Evolutionary conservation across 768 basidiomycete species (phyloP), one percentile per base, ranked within the genome.

Genomic region (Pisolithus orientalis): DNA sequence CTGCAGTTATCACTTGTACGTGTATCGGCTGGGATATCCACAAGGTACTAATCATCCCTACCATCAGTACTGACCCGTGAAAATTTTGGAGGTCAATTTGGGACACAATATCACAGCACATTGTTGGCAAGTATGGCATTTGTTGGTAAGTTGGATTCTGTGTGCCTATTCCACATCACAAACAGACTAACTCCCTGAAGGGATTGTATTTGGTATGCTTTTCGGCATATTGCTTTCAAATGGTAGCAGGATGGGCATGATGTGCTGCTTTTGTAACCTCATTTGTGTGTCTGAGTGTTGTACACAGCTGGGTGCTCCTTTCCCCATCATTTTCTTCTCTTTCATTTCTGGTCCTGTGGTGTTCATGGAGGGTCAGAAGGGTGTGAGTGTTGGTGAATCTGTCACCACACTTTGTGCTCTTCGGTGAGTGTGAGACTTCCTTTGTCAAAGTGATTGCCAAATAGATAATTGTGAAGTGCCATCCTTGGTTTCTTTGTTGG

Each of bases 161-260:
- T 88, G 28, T 51, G 62, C 40, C 85, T 25, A n/a, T 43, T 21
- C 55, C 84, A 84, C 71, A 85, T 79, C 59, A 68, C 85, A 47
- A 82, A 80, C 29, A 85, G 90, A 70, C 84, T 82, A 62, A 65
- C 87, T 54, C 9, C 72, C 79, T 39, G 88, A 88, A 67, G 93
- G 93, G 14, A 89, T 85, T 7, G 69, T 94, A n/a, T 75, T 92
- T 9, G 92, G 93, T 32, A 91, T 90, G 89, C 69, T 93, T 37
- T 56, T 65, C 44, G 91, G 92, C 59, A 87, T 89, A 69, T 90
- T 82, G 64, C 72, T 92, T 54, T 88, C 87, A 16, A 91, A 94
- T 66, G 91, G 92, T 14, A 78, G 86, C 47, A 94, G 93, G 62
- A 85, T 85, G 59, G 90, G 91, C 57, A 94, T 94, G 91, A 84